Percentiles rank a stretch among this genome's conserved stretches.
Conservation (phyloP, 78 protist genomes). For the slime mould (Dictyostelium discoideum) region dicty_2.7 NC_007088.5:6093501-6094000, state of each 20-base stretch:
- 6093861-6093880: too few relatives aligned
- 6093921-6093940: background rate
- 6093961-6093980: background rate
- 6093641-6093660: slow-evolving; percentile 1
- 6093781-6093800: too few relatives aligned
- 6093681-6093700: background rate
- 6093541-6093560: background rate
- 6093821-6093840: background rate
- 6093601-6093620: background rate
- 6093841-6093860: background rate
- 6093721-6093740: too few relatives aligned
- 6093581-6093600: background rate
- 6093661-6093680: background rate
- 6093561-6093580: background rate
- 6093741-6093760: too few relatives aligned
- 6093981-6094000: background rate
- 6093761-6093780: too few relatives aligned
- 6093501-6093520: background rate
- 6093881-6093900: background rate
- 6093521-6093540: background rate
- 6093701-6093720: background rate
- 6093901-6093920: background rate
- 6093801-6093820: too few relatives aligned
- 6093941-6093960: background rate
- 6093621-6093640: background rate